Evolutionary conservation across 306 rosid genomes (phyloP).

Genomic region (Trichosanthes truncata): DNA sequence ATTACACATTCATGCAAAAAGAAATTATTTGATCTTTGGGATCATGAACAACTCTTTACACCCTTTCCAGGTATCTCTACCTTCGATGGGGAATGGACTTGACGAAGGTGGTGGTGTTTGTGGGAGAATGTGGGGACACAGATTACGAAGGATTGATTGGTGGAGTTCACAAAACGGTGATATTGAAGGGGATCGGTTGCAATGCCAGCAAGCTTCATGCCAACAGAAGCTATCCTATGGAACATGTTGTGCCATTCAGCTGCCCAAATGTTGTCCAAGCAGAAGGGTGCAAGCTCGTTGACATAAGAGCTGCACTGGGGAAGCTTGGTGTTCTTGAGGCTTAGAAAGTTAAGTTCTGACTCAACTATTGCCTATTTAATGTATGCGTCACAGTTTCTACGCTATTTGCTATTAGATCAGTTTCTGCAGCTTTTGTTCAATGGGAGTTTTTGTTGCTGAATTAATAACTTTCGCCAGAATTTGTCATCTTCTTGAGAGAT

Average conservation of each 20-base stretch:
- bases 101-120: constrained; percentile 34
- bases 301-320: constrained; percentile 25
- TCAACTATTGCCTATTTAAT: neutral
- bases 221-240: constrained; percentile 31
- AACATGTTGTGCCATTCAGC: constrained; percentile 21
- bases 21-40: neutral
- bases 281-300: constrained; percentile 17
- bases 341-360: neutral
- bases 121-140: constrained; percentile 52
- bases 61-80: constrained; percentile 32
- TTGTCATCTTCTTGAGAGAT: neutral
- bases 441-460: neutral
- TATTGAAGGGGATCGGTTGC: constrained; percentile 26
- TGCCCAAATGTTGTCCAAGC: constrained; percentile 30
- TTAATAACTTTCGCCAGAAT: neutral
- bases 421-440: neutral
- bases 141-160: constrained; percentile 48
- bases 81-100: constrained; percentile 47
- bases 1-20: neutral
- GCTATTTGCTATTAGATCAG: neutral
- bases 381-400: neutral
- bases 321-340: constrained; percentile 31
- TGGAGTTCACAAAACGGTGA: constrained; percentile 33
- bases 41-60: neutral
- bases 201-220: constrained; percentile 30